Percentiles rank a stretch among this genome's conserved stretches.
Evolutionary conservation across 1,139 yeast species (phyloP).

Genomic region (Wickerhamiella pararugosa): DNA sequence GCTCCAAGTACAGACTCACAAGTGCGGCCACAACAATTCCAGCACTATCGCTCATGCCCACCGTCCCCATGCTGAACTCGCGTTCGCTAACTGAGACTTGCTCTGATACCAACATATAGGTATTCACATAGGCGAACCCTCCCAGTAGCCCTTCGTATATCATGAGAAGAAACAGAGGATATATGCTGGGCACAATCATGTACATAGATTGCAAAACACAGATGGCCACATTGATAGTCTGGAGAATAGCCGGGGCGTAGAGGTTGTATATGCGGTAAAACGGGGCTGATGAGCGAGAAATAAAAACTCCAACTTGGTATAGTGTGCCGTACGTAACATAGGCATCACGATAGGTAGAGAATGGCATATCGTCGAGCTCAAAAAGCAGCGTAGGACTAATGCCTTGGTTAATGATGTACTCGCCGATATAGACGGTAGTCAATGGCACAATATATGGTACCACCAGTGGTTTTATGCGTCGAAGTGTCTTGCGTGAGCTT

Average conservation of each 20-base stretch:
- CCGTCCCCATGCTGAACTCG: conserved; percentile 89
- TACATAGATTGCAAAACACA: conserved; percentile 51
- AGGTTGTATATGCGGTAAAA: conserved; percentile 44
- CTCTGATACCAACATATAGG: conserved; percentile 66
- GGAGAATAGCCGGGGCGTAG: conserved; percentile 50
- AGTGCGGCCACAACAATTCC: conserved; percentile 77
- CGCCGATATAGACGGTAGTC: conserved; percentile 68
- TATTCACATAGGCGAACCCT: conserved; percentile 79
- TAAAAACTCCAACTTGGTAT: conserved; percentile 83
- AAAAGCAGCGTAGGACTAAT: conserved; percentile 75
- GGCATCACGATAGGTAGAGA: conserved; percentile 59
- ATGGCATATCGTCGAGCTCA: conserved; percentile 57
- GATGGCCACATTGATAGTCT: conserved; percentile 45
- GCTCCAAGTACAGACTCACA: conserved; percentile 60
- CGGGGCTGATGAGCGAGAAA: conserved; percentile 71
- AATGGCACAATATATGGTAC: conserved; percentile 72
- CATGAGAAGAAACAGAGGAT: conserved; percentile 45
- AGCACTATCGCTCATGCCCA: conserved; percentile 78
- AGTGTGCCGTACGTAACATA: conserved; percentile 89
- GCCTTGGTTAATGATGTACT: conserved; percentile 84
- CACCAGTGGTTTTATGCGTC: conserved; percentile 36
- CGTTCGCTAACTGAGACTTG: conserved; percentile 38
- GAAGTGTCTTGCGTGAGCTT: conserved; percentile 22
- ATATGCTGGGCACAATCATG: conserved; percentile 47
- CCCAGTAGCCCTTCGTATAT: conserved; percentile 81